Evolutionary conservation across 257 asterid genomes (phyloP).

Genomic region (Solanum acaule): DNA sequence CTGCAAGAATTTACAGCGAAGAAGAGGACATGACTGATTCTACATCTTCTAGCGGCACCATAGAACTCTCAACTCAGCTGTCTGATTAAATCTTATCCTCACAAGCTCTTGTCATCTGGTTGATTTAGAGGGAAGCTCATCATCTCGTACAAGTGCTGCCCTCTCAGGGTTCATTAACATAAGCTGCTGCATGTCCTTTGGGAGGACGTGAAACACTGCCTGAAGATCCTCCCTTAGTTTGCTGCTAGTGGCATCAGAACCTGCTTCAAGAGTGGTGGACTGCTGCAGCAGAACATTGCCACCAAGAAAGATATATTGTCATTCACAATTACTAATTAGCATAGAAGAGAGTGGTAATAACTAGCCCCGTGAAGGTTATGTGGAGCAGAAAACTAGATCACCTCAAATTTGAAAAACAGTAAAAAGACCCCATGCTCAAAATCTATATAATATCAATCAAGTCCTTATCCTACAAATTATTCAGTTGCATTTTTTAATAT

Average conservation of each 20-base stretch:
- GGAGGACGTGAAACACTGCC: slow-evolving; percentile 56
- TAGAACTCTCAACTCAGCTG: neutral
- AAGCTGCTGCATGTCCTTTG: slow-evolving; percentile 80
- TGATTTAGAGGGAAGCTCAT: slow-evolving; percentile 12
- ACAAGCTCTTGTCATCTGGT: slow-evolving; percentile 25
- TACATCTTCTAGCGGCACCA: neutral
- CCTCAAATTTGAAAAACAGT: neutral
- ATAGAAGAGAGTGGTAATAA: neutral
- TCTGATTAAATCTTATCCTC: neutral
- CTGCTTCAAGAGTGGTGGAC: slow-evolving; percentile 50
- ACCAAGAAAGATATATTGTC: neutral
- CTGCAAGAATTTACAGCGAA: slow-evolving; percentile 5
- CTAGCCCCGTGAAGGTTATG: neutral
- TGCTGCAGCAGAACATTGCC: slow-evolving; percentile 20
- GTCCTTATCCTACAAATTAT: neutral
- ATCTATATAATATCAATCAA: neutral
- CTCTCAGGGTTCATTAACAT: slow-evolving; percentile 71
- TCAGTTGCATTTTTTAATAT: neutral
- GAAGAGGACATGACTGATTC: slow-evolving; percentile 3
- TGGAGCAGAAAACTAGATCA: neutral
- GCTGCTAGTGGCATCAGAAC: slow-evolving; percentile 43
- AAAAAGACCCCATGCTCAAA: neutral
- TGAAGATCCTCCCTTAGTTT: slow-evolving; percentile 78
- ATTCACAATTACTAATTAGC: neutral
- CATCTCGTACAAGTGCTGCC: slow-evolving; percentile 38